phyloP scores from a whole-genome alignment of 2,329 filamentous ascomycete genomes.

The Ilyonectria sp. region DNA sequence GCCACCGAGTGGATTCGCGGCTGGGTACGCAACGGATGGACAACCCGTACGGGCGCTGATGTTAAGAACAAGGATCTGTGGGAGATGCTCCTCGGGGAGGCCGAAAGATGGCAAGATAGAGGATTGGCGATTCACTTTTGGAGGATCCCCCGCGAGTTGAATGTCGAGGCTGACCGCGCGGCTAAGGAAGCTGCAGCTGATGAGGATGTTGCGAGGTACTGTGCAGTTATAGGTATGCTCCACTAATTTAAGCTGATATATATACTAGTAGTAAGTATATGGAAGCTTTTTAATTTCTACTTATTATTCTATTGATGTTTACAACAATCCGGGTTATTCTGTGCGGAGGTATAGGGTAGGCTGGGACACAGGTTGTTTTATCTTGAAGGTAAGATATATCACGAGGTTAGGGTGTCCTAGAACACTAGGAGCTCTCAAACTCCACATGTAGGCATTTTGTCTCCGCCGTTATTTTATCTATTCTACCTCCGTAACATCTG shows the following conservation, averaged over 20 bases:
- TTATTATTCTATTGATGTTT: too few relatives aligned
- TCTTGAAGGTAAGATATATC: too few relatives aligned
- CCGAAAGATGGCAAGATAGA: slow-evolving; percentile 48
- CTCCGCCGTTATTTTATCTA: too few relatives aligned
- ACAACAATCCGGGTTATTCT: too few relatives aligned
- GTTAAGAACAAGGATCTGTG: slow-evolving; percentile 70
- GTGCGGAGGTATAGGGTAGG: too few relatives aligned
- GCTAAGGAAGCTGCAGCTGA: slow-evolving; percentile 53
- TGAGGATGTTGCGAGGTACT: not conserved
- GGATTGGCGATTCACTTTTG: slow-evolving; percentile 62
- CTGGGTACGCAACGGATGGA: slow-evolving; percentile 60
- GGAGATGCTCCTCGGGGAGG: slow-evolving; percentile 61
- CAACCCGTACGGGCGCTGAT: slow-evolving; percentile 45
- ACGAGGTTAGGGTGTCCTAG: too few relatives aligned
- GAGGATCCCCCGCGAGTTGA: slow-evolving; percentile 62
- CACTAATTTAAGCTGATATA: not conserved
- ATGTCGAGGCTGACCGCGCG: slow-evolving; percentile 57
- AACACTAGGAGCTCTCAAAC: too few relatives aligned
- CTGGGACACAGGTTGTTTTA: too few relatives aligned
- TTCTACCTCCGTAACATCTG: too few relatives aligned
- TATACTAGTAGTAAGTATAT: too few relatives aligned
- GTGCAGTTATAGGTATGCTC: not conserved
- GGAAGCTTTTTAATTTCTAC: too few relatives aligned
- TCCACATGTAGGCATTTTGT: too few relatives aligned
- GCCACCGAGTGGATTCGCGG: slow-evolving; percentile 21